Conservation (phyloP, 176 grass and related monocot species). For the Otatea glauca region DNA sequence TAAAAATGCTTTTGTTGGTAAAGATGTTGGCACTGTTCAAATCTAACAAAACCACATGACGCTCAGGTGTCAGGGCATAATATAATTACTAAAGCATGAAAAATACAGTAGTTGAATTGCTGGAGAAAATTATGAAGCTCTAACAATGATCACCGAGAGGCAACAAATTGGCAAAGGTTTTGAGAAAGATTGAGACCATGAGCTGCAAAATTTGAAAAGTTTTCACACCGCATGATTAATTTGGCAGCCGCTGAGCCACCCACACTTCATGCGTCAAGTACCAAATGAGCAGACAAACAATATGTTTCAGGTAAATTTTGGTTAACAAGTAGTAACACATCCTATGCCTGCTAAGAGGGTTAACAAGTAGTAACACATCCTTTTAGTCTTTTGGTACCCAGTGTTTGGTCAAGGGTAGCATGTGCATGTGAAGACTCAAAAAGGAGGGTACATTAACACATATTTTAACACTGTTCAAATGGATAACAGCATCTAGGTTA, state of each 20-base stretch:
- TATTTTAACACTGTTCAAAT: conserved; percentile 43
- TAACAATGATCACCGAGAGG: neutral
- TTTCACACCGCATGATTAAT: neutral
- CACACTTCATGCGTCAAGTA: conserved; percentile 13
- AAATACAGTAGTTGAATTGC: neutral
- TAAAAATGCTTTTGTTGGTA: conserved; percentile 43
- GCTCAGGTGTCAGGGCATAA: conserved; percentile 4
- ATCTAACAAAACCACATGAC: conserved; percentile 46
- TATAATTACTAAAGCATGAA: conserved; percentile 15
- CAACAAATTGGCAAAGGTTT: neutral
- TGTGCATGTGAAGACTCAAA: conserved; percentile 32
- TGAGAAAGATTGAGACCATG: neutral
- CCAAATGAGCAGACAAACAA: neutral
- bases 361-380: neutral
- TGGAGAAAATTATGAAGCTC: neutral
- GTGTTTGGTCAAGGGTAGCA: conserved; percentile 39
- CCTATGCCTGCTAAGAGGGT: neutral
- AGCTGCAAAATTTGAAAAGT: neutral
- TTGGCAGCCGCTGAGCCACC: neutral
- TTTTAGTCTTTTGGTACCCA: conserved; percentile 21
- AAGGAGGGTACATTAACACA: conserved; percentile 11
- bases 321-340: neutral
- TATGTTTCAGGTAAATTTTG: conserved; percentile 4
- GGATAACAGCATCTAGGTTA: conserved; percentile 20
- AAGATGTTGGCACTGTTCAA: conserved; percentile 42